Percentiles rank a stretch among this genome's conserved stretches.
phyloP scores from a whole-genome alignment of 2,329 filamentous ascomycete genomes.

The Aphanoascus verrucosus region DNA sequence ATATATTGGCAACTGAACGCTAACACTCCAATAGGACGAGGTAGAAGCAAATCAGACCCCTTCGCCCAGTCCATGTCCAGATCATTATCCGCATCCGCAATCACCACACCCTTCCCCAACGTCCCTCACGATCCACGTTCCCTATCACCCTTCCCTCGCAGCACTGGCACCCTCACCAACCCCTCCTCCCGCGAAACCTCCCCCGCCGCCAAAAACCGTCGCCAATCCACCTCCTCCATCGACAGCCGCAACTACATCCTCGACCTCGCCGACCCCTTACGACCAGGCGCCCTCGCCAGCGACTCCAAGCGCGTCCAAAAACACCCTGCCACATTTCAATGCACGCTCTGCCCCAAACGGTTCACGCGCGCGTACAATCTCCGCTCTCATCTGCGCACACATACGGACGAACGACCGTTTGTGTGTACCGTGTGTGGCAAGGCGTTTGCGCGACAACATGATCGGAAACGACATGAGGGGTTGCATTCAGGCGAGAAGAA shows the following conservation, averaged over 20 bases:
- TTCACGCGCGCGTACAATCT: conserved; percentile 96
- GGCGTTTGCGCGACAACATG: conserved; percentile 93
- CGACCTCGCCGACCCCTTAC: conserved; percentile 77
- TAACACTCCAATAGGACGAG: conserved; percentile 36
- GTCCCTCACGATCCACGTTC: conserved; percentile 30
- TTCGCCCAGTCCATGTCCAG: conserved; percentile 40
- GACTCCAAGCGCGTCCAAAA: conserved; percentile 83
- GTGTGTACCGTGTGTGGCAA: conserved; percentile 96
- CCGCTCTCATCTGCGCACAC: conserved; percentile 85
- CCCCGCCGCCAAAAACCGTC: conserved; percentile 33
- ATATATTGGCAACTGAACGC: conserved; percentile 14
- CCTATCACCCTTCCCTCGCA: conserved; percentile 33
- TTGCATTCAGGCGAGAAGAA: conserved; percentile 97
- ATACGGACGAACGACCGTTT: conserved; percentile 94
- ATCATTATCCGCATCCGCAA: conserved; percentile 26
- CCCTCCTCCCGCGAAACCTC: conserved; percentile 37
- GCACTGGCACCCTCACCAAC: conserved; percentile 28
- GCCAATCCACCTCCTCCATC: conserved; percentile 38
- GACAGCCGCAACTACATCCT: conserved; percentile 68
- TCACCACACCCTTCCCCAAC: conserved; percentile 19
- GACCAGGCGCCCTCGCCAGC: conserved; percentile 52
- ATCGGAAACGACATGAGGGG: conserved; percentile 92
- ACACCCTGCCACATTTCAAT: conserved; percentile 95
- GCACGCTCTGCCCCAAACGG: conserved; percentile 80
- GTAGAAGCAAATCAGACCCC: conserved; percentile 53